Conservation (phyloP, 768 basidiomycete genomes). For the Podaxis carcinomalis region DNA sequence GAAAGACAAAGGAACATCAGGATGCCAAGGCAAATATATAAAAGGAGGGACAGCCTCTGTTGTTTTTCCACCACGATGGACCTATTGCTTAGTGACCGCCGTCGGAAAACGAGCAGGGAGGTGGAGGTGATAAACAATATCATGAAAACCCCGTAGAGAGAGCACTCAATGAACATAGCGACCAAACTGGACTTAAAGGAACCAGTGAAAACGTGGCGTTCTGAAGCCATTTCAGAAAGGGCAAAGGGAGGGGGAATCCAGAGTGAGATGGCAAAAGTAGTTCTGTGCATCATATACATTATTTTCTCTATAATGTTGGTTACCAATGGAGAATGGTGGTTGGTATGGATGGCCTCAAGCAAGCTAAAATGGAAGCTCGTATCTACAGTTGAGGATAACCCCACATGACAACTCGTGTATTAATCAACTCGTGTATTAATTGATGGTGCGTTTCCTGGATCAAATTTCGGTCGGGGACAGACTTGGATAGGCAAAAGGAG, state of each 20-base stretch:
- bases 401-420: too few relatives aligned
- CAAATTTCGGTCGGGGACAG: too few relatives aligned
- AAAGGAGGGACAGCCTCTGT: neutral
- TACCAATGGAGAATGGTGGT: neutral
- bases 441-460: too few relatives aligned
- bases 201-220: neutral
- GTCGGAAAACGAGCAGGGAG: neutral
- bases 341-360: neutral
- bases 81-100: neutral
- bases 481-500: too few relatives aligned
- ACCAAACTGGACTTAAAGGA: neutral
- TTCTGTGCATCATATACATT: neutral
- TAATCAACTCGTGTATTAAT: too few relatives aligned
- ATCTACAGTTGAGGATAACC: neutral
- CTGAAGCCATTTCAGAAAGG: neutral
- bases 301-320: neutral
- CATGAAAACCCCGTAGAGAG: neutral
- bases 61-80: neutral
- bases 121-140: neutral
- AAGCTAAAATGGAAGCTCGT: too few relatives aligned
- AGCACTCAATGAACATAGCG: neutral
- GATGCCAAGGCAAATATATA: neutral
- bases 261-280: neutral
- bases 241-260: neutral
- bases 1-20: slow-evolving; percentile 4